phyloP scores from a whole-genome alignment of 768 basidiomycete genomes.

The Calocybe cyanea region DNA sequence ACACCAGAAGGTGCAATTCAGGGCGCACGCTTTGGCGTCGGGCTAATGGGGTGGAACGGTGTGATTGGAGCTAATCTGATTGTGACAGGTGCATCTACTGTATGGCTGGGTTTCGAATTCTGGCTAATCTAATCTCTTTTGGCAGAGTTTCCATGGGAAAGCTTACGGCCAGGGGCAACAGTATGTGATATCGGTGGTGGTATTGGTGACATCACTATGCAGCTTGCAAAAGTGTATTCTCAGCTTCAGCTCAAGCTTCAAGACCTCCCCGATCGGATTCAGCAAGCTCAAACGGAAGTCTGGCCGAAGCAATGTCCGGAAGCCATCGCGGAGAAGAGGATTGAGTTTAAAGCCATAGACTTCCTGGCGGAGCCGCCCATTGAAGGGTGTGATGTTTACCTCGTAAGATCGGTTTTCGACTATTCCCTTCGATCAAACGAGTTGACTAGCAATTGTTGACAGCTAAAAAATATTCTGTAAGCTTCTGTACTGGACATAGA shows the following conservation, averaged over 20 bases:
- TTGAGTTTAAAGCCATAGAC: conserved; percentile 35
- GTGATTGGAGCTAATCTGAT: conserved; percentile 20
- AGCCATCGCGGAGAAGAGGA: conserved; percentile 29
- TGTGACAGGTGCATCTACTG: conserved; percentile 17
- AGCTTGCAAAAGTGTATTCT: conserved; percentile 28
- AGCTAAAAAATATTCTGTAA: conserved; percentile 36
- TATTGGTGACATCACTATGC: conserved; percentile 30
- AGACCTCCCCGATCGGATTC: conserved; percentile 28
- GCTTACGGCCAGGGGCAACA: conserved; percentile 21
- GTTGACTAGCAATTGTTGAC: background rate
- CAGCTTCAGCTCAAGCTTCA: conserved; percentile 34
- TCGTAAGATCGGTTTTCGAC: conserved; percentile 25
- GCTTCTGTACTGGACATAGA: conserved; percentile 3
- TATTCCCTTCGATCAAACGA: background rate
- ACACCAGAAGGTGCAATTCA: conserved; percentile 14
- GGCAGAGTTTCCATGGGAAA: conserved; percentile 33
- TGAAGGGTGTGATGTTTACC: conserved; percentile 34
- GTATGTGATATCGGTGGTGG: conserved; percentile 40
- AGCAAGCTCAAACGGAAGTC: conserved; percentile 25
- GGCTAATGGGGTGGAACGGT: conserved; percentile 28
- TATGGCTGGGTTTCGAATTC: background rate
- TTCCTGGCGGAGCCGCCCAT: conserved; percentile 36
- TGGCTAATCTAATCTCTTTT: background rate
- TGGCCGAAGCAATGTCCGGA: conserved; percentile 32
- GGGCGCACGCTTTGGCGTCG: conserved; percentile 24